phyloP scores from a whole-genome alignment of 2,329 filamentous ascomycete species.

The Lizonia empirigonia region DNA sequence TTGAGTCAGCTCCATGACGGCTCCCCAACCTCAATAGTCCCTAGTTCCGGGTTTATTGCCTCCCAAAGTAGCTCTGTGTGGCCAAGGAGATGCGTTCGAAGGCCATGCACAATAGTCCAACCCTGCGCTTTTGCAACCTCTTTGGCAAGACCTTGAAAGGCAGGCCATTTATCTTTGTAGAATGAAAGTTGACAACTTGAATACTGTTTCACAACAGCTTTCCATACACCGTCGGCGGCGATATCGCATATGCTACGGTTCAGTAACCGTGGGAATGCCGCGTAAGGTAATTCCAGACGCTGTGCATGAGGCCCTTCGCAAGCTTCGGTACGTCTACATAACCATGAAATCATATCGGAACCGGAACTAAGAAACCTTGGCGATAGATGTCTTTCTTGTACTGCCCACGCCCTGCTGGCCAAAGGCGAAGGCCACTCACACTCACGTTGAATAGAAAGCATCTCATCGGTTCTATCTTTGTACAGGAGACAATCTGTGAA shows the following conservation, averaged over 20 bases:
- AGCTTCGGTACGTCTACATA: neutral
- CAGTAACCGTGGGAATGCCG: neutral
- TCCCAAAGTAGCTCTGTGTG: neutral
- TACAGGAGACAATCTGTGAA: neutral
- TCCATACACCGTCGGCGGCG: neutral
- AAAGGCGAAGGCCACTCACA: neutral
- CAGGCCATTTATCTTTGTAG: conserved; percentile 1
- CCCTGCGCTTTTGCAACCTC: neutral
- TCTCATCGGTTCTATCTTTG: too few species aligned
- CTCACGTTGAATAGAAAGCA: neutral
- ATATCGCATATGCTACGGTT: neutral
- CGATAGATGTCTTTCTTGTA: conserved; percentile 1
- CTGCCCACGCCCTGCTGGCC: conserved; percentile 1
- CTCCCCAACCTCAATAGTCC: neutral
- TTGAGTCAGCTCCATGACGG: conserved; percentile 7
- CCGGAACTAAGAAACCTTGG: conserved; percentile 1
- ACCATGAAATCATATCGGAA: neutral
- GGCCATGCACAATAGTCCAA: conserved; percentile 1
- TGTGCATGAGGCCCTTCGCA: neutral
- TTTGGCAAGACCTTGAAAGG: conserved; percentile 1
- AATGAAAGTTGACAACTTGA: neutral
- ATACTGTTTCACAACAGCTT: neutral
- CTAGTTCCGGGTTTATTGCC: neutral
- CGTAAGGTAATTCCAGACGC: neutral
- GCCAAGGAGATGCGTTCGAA: neutral